Percentiles rank a stretch among this genome's conserved stretches.
Evolutionary conservation across 2,329 filamentous ascomycete genomes (phyloP).

Genomic region (Talaromyces amestolkiae): DNA sequence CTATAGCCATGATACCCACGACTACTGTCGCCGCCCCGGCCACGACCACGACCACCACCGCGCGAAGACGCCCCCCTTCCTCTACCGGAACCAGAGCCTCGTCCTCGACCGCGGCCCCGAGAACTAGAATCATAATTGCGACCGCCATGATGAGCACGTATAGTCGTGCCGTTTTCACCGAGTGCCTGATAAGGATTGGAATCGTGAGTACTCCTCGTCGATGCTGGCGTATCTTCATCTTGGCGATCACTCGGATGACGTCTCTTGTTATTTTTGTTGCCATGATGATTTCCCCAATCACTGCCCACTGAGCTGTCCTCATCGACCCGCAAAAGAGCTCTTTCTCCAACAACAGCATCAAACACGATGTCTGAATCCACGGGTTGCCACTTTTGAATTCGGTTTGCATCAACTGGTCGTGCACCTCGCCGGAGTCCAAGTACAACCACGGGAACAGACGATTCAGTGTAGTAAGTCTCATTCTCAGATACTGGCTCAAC

Average conservation of each 20-base stretch:
- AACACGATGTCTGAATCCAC: constrained; percentile 71
- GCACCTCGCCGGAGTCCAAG: constrained; percentile 74
- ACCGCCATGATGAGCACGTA: constrained; percentile 26
- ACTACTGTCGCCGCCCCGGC: constrained; percentile 41
- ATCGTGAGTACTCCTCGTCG: constrained; percentile 35
- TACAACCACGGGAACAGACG: constrained; percentile 73
- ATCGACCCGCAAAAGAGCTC: constrained; percentile 77
- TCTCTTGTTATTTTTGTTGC: constrained; percentile 60
- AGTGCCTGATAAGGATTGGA: constrained; percentile 26
- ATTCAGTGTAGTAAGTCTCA: constrained; percentile 73
- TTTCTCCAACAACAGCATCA: constrained; percentile 82
- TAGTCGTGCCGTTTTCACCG: constrained; percentile 25
- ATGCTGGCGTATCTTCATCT: constrained; percentile 49
- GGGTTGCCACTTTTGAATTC: constrained; percentile 81
- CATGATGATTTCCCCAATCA: constrained; percentile 62
- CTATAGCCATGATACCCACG: constrained; percentile 57
- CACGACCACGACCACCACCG: constrained; percentile 45
- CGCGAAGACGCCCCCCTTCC: constrained; percentile 32
- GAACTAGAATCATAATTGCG: constrained; percentile 42
- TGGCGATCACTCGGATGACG: constrained; percentile 56
- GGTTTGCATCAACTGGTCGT: constrained; percentile 73
- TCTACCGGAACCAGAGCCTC: constrained; percentile 40
- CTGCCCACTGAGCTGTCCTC: constrained; percentile 63
- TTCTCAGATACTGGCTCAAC: constrained; percentile 69
- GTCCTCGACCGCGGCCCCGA: constrained; percentile 41